A percentile compares a stretch with the other conserved stretches of the same genome.
These are phyloP conservation scores for Pseudohalonectria lignicola DNA, from an alignment of 2,329 filamentous ascomycete genomes.

Conservation along the genomic window DNA sequence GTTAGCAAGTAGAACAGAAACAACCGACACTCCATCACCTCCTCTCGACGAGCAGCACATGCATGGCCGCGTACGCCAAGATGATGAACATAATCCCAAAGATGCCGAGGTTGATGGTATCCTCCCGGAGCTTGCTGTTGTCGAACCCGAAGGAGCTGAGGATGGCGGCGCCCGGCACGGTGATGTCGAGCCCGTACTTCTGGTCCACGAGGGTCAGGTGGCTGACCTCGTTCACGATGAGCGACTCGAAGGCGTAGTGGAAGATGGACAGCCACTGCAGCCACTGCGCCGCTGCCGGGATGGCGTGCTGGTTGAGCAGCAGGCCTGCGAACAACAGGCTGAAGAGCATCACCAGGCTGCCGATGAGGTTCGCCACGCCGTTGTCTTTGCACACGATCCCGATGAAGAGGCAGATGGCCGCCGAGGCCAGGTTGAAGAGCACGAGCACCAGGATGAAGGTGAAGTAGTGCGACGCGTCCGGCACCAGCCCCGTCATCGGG, in stretches of 20 bases:
- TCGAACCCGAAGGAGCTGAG: constrained; percentile 92
- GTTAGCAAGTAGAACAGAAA: too few species aligned
- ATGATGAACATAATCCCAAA: constrained; percentile 79
- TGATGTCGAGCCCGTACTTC: constrained; percentile 93
- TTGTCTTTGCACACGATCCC: constrained; percentile 89
- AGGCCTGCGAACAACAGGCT: constrained; percentile 90
- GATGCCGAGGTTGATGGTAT: constrained; percentile 69
- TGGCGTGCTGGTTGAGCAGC: constrained; percentile 87
- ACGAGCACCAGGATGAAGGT: constrained; percentile 88
- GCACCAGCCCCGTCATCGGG: constrained; percentile 89
- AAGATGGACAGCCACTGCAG: constrained; percentile 92
- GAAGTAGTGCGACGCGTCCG: constrained; percentile 73
- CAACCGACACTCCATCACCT: too few species aligned
- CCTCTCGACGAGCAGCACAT: constrained; percentile 84
- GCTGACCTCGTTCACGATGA: constrained; percentile 95
- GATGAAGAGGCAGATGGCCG: constrained; percentile 89
- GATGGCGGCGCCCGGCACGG: constrained; percentile 88
- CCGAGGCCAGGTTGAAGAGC: constrained; percentile 90
- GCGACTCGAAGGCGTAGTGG: constrained; percentile 91
- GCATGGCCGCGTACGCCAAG: constrained; percentile 85
- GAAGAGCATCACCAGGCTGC: constrained; percentile 95
- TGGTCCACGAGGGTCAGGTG: constrained; percentile 83
- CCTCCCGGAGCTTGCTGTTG: constrained; percentile 73
- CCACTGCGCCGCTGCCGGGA: constrained; percentile 78
- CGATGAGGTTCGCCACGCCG: constrained; percentile 85